phyloP scores from a whole-genome alignment of 192 early-diverging fungal genomes.

The Backusella circina region DNA sequence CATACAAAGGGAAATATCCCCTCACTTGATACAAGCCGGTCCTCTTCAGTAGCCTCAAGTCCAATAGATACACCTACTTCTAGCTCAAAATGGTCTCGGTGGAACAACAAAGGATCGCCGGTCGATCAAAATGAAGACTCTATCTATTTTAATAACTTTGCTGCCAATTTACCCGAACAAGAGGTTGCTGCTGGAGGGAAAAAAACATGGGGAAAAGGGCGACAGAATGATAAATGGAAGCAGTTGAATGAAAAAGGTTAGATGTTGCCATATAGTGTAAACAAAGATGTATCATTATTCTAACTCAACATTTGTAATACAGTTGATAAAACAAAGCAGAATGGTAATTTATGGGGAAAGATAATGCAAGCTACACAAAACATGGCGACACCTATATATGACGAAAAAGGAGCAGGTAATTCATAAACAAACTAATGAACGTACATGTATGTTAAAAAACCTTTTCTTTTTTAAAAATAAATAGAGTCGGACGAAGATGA shows the following conservation, averaged over 20 bases:
- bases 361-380: constrained; percentile 27
- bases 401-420: constrained; percentile 33
- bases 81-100: neutral
- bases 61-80: neutral
- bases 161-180: constrained; percentile 14
- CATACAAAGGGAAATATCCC: neutral
- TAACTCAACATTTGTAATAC: neutral
- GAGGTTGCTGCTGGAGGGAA: constrained; percentile 7
- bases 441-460: neutral
- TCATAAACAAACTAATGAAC: neutral
- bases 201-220: constrained; percentile 28
- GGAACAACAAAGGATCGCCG: neutral
- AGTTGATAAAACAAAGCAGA: constrained; percentile 20
- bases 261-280: neutral
- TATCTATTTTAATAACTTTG: constrained; percentile 33
- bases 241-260: constrained; percentile 18
- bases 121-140: constrained; percentile 20
- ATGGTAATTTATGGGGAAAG: constrained; percentile 28
- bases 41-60: neutral
- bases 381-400: constrained; percentile 13
- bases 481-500: constrained; percentile 57
- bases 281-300: neutral
- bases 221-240: constrained; percentile 29
- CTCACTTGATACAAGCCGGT: neutral
- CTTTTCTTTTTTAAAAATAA: neutral